These are phyloP conservation scores for Amanita pallidorosea DNA, from an alignment of 768 basidiomycete genomes.

Conservation along the genomic window DNA sequence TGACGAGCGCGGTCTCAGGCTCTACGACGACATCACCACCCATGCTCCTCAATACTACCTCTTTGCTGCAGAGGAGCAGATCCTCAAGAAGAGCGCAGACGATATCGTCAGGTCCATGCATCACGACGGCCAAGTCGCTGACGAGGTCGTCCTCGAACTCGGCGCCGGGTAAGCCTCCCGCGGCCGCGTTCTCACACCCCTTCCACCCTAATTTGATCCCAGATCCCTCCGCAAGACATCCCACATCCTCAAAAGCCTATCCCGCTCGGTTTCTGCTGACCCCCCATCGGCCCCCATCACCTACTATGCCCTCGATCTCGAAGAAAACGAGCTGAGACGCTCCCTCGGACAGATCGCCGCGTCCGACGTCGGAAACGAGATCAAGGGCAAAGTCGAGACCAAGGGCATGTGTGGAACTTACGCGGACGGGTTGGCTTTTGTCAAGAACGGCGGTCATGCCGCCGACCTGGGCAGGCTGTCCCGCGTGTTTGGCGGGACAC, in stretches of 20 bases:
- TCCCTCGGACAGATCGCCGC: conserved; percentile 57
- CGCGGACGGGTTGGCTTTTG: conserved; percentile 76
- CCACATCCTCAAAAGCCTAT: conserved; percentile 64
- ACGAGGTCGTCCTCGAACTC: conserved; percentile 73
- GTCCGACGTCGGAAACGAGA: conserved; percentile 49
- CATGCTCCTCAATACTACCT: conserved; percentile 79
- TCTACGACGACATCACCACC: conserved; percentile 83
- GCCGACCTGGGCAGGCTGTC: not conserved
- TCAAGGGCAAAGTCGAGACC: conserved; percentile 64
- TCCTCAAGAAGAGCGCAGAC: conserved; percentile 59
- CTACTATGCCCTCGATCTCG: conserved; percentile 91
- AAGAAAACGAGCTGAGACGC: conserved; percentile 74
- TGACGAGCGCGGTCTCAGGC: conserved; percentile 72
- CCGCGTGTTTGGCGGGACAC: not conserved
- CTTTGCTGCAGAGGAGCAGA: conserved; percentile 79
- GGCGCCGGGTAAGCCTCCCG: conserved; percentile 77
- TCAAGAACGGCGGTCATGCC: conserved; percentile 44
- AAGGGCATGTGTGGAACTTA: conserved; percentile 90
- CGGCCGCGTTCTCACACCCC: not conserved
- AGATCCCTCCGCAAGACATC: conserved; percentile 88
- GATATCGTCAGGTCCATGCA: conserved; percentile 76
- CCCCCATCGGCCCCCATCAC: conserved; percentile 42
- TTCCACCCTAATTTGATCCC: conserved; percentile 1
- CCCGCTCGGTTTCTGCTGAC: conserved; percentile 33
- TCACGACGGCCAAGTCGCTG: conserved; percentile 22